Percentiles rank a stretch among this genome's conserved stretches.
Evolutionary conservation across 208 protist species (phyloP).

Genomic region (Trypanosoma melophagium): DNA sequence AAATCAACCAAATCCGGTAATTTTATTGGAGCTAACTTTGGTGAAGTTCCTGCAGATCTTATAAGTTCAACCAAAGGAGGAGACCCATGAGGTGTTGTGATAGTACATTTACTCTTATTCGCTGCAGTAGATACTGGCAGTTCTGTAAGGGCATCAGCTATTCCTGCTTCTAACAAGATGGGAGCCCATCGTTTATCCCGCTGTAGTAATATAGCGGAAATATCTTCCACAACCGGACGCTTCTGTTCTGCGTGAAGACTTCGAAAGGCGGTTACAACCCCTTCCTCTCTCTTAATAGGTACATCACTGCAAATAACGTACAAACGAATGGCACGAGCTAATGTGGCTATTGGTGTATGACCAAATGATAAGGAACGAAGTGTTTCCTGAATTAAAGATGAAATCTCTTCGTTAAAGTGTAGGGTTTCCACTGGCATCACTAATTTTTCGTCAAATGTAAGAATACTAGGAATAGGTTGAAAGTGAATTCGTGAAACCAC

Average conservation of each 20-base stretch:
- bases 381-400: constrained; percentile 13
- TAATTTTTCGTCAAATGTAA: constrained; percentile 23
- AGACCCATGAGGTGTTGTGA: background rate
- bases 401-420: constrained; percentile 1
- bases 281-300: constrained; percentile 41
- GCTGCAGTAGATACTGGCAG: constrained; percentile 6
- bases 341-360: constrained; percentile 35
- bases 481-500: constrained; percentile 58
- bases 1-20: constrained; percentile 1
- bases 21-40: background rate
- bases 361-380: constrained; percentile 56
- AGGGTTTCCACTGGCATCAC: constrained; percentile 10
- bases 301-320: constrained; percentile 47
- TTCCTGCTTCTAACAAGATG: constrained; percentile 54
- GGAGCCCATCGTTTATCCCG: constrained; percentile 50
- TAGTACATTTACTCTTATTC: background rate
- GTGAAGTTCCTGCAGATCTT: constrained; percentile 9
- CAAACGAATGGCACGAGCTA: constrained; percentile 61
- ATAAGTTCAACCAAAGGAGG: constrained; percentile 13
- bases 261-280: constrained; percentile 40
- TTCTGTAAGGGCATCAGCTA: constrained; percentile 34
- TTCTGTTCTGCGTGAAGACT: constrained; percentile 43
- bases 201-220: constrained; percentile 41
- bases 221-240: constrained; percentile 29
- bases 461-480: constrained; percentile 57